Base-by-base conservation (phyloP, 2,329 filamentous ascomycete genomes). In the Exserohilum turcica region DNA sequence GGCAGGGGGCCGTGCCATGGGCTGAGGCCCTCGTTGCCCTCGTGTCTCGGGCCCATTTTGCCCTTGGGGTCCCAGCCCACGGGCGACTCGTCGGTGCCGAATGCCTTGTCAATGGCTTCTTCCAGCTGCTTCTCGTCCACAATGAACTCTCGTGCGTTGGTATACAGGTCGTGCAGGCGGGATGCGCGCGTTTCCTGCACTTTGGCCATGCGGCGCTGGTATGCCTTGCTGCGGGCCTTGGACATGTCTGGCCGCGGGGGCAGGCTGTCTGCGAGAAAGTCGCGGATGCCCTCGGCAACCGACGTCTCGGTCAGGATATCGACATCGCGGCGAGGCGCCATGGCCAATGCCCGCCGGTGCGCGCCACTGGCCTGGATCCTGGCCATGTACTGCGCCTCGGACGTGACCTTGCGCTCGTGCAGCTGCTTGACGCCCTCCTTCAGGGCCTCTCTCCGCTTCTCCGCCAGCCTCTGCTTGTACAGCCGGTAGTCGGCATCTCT, bases 111-210 rank as follows among this genome's bases (percentile, higher is more conserved):
- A 51, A 97, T 87, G 60, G 86, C 83, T 13, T 80, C 79, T 63
- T 89, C 83, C 29, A 99, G 83, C 72, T 96, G 88, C 44, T 82
- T 78, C 72, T 96, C 92, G 19, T 83, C 87, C 15, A 91, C 87
- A 70, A 99, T 97, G 77, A 97, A 99, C 33, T 85, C 80, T 21
- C 89, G 84, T 5, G 94, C 92, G 64, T 92, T 89, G 78, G 94
- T 89, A 77, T 99, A 99, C 10, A 99, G 83, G 53, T 90, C 86
- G 76, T 96, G 91, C 27, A 99, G 77, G 13, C 87, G 83, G 61
- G 93, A 85, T 56, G 84, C 81, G 44, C 89, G 84, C 47, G 82
- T 80, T 52, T 86, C 81, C 37, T 80, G 79, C 70, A 86, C 86
- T 47, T 78, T 73, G 8, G 75, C 76, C 28, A 79, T 73, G 36